Base-by-base conservation (phyloP, 2,329 filamentous ascomycete genomes). In the Cercospora sojina region DNA sequence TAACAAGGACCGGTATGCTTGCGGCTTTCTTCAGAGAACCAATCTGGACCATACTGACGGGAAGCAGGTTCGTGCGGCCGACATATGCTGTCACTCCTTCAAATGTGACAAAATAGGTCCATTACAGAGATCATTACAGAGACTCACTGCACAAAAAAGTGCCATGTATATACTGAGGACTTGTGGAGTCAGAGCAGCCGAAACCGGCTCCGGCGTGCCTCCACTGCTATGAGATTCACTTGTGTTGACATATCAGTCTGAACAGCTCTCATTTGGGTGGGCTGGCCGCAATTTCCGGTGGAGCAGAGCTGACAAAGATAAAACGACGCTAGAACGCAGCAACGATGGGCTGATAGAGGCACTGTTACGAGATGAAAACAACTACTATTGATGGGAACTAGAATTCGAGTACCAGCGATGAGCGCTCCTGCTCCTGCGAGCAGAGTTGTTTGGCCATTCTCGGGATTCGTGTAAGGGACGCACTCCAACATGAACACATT, bases 1-100 rank as follows among this genome's bases (percentile, higher is more conserved):
- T 83, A 87, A 98, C 83, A 89, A 87, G 72, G 93, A 97, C 77
- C 86, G 92, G 92, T 97, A 83, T 71, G 90, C 79, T 51, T 27
- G 20, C 13, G 62, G 3, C n/a, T 25, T 23, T 31, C 47, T 18
- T 20, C 23, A 25, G 7, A 29, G 6, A 20, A 49, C 31, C 10
- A 20, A 35, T 5, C 1, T 10, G 25, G 49, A 43, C 31, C 10
- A 20, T 65, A 59, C 66, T 71, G 59, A 70, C 59, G 53, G 27
- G 18, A 25, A 64, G 27, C 74, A 93, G 91, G 79, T 94, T 91
- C 77, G 88, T 96, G 75, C 87, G 91, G 76, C 92, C 92, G 69
- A 95, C 91, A 41, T 93, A 88, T 80, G 88, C 89, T 56, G 86
- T 90, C 67, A 88, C 89, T 59, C 92, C 92, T 16, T 77, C 80